phyloP scores from a whole-genome alignment of 2,329 filamentous ascomycete genomes.

The Cladosporium sp. region DNA sequence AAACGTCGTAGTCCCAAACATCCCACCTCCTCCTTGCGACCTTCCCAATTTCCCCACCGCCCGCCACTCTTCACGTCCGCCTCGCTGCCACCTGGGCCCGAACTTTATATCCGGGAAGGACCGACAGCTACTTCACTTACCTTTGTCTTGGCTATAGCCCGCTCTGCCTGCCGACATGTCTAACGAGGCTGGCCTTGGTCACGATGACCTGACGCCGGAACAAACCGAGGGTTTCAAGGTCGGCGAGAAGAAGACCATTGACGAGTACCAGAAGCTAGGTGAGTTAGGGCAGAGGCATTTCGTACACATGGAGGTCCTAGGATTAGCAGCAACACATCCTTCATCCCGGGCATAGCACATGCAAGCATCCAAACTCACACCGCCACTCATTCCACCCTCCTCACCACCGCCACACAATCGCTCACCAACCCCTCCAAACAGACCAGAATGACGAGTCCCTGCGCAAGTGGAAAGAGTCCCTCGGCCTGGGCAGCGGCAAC shows the following conservation, averaged over 20 bases:
- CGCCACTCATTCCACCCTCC: too few relatives aligned
- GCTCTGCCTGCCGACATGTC: slow-evolving; percentile 1
- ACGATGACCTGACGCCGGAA: slow-evolving; percentile 10
- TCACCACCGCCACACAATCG: neutral
- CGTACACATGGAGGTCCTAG: neutral
- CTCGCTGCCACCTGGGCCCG: too few relatives aligned
- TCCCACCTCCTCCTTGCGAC: too few relatives aligned
- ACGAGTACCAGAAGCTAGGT: slow-evolving; percentile 85
- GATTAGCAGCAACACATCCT: too few relatives aligned
- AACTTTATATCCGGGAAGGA: too few relatives aligned
- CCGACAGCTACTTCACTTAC: too few relatives aligned
- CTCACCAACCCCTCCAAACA: slow-evolving; percentile 35
- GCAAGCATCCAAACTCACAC: too few relatives aligned
- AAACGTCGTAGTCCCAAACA: too few relatives aligned
- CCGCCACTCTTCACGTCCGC: too few relatives aligned
- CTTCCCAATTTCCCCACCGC: too few relatives aligned
- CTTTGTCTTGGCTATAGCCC: too few relatives aligned
- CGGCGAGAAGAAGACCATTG: slow-evolving; percentile 95
- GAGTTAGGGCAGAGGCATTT: slow-evolving; percentile 10
- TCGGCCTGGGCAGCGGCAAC: slow-evolving; percentile 67
- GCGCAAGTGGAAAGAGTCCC: slow-evolving; percentile 94
- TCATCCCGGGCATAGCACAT: neutral
- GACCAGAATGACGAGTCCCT: slow-evolving; percentile 82
- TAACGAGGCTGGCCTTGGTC: slow-evolving; percentile 4
- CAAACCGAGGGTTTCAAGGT: slow-evolving; percentile 92